Conservation (phyloP, 2,329 filamentous ascomycete genomes). For the Chrysosporium queenslandicum region DNA sequence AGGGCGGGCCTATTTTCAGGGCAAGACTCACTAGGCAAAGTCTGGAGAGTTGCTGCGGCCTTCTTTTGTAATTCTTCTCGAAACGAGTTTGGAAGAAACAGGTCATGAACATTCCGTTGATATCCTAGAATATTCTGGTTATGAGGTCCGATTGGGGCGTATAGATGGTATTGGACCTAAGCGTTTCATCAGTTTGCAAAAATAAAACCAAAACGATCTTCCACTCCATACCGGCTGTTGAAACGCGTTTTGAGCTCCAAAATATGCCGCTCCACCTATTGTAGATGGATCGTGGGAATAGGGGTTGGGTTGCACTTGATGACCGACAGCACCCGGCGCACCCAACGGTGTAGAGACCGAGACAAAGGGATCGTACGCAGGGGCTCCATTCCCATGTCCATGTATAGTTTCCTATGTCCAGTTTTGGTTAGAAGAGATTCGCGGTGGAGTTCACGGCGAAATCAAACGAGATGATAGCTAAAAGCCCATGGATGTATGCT, state of each 20-base stretch:
- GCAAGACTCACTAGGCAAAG: constrained; percentile 57
- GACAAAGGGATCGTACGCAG: constrained; percentile 55
- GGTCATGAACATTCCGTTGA: constrained; percentile 77
- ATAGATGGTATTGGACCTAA: constrained; percentile 80
- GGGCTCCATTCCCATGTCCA: constrained; percentile 42
- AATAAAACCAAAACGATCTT: neutral
- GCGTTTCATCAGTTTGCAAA: constrained; percentile 17
- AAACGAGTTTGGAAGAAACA: constrained; percentile 79
- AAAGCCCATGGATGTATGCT: too few species aligned
- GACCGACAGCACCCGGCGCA: constrained; percentile 35
- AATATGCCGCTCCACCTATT: constrained; percentile 57
- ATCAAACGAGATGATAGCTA: neutral
- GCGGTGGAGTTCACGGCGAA: neutral
- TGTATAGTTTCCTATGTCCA: constrained; percentile 28
- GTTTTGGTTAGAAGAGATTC: neutral
- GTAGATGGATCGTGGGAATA: constrained; percentile 62
- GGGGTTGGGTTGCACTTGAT: constrained; percentile 53
- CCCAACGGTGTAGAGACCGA: constrained; percentile 48
- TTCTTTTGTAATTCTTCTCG: constrained; percentile 85
- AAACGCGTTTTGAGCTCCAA: constrained; percentile 48
- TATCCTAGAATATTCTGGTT: constrained; percentile 72
- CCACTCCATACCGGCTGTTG: constrained; percentile 51
- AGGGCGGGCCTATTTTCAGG: neutral
- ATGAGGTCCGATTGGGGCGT: constrained; percentile 76
- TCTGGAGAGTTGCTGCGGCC: constrained; percentile 72